Evolutionary conservation across 2,329 filamentous ascomycete genomes (phyloP), one percentile per base, ranked within the genome.

Genomic region (Biscogniauxia mediterranea): DNA sequence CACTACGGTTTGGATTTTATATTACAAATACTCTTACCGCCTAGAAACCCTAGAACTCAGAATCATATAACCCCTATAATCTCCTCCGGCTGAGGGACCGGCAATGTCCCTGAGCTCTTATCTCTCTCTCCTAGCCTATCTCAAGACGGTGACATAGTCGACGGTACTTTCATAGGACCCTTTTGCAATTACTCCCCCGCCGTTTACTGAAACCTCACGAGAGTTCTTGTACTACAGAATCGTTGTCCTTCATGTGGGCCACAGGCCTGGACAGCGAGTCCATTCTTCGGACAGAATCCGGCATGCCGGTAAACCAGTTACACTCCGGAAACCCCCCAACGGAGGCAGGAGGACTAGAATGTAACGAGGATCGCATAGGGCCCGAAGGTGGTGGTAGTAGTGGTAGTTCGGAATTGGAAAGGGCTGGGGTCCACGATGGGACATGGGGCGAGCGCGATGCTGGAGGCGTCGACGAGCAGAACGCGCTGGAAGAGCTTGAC

Each of bases 361-460:
- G 23, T 5, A 52, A 56, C 26, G 58, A 61, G 7, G 63, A 68
- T 55, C 61, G 9, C 26, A 46, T 49, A 49, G 26, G 28, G 7
- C 28, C 11, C 28, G 28, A 32, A 32, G 28, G 28, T 32, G 28
- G 28, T 9, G 28, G 28, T 9, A 46, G 38, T 11, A 46, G 38
- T n/a, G 2, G 17, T 46, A 7, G 38, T 46, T 46, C 38, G 15
- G 38, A n/a, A 17, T 32, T 54, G 11, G 63, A 67, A 4, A 54
- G 55, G 19, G 20, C 20, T 6, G 49, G 58, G 1, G 61, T 54
- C 21, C 54, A 58, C 9, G 68, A 71, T 19, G 74, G 74, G 5
- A 75, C 73, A 15, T 78, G 76, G 76, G 76, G 76, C 6, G 76
- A 78, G 57, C 72, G 72, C 2, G 72, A 74, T 53, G 74, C 71